A percentile compares a stretch with the other conserved stretches of the same genome.
phyloP scores from a whole-genome alignment of 768 basidiomycete species.

The Favolaschia claudopus region DNA sequence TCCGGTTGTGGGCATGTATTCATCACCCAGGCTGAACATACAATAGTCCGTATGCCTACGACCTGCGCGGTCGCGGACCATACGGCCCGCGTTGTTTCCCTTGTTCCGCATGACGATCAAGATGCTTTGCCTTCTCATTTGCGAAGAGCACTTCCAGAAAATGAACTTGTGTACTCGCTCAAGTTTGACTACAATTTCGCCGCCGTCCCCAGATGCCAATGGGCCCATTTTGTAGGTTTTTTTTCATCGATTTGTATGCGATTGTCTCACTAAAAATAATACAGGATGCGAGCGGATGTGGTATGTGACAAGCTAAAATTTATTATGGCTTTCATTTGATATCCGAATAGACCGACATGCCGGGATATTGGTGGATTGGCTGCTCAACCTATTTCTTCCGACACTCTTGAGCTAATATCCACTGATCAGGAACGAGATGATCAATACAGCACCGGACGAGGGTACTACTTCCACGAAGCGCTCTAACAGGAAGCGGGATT shows the following conservation, averaged over 20 bases:
- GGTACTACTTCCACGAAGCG: constrained; percentile 22
- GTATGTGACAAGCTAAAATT: not conserved
- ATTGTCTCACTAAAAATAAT: not conserved
- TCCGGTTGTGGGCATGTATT: not conserved
- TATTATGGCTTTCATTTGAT: not conserved
- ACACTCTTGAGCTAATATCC: not conserved
- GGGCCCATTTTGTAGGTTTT: constrained; percentile 14
- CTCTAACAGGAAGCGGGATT: constrained; percentile 23
- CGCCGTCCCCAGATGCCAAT: constrained; percentile 4
- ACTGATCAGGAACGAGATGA: constrained; percentile 12
- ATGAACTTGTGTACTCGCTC: not conserved
- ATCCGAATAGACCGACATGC: constrained; percentile 13
- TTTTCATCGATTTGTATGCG: not conserved
- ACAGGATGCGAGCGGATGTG: constrained; percentile 4
- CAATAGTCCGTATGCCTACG: not conserved
- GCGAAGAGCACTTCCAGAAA: not conserved
- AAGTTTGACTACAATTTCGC: constrained; percentile 11
- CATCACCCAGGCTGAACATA: constrained; percentile 3
- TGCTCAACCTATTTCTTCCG: not conserved
- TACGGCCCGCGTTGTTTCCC: not conserved
- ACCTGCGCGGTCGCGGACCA: not conserved
- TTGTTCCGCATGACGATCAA: not conserved
- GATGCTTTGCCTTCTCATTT: not conserved
- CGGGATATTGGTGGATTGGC: constrained; percentile 12
- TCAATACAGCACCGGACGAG: too few species aligned